Evolutionary conservation across 2,329 filamentous ascomycete species (phyloP).

Genomic region (Colletotrichum limetticola): DNA sequence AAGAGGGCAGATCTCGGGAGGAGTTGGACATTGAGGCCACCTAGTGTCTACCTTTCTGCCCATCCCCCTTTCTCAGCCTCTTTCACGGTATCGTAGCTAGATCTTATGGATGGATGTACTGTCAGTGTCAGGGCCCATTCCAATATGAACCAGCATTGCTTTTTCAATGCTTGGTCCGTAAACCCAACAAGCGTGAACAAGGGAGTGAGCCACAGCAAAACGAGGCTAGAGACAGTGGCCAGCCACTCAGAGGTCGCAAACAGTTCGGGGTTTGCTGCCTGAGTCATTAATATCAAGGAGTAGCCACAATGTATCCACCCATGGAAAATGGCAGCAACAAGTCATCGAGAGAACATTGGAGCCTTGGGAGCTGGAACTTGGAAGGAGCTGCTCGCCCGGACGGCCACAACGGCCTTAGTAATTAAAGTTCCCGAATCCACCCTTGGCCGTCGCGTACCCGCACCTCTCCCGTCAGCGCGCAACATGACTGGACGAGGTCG

Average conservation of each 20-base stretch:
- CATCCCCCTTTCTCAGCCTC: background rate
- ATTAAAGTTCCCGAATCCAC: slow-evolving; percentile 36
- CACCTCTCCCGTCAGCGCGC: background rate
- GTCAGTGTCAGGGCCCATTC: slow-evolving; percentile 24
- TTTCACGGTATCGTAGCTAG: background rate
- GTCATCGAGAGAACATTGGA: too few species aligned
- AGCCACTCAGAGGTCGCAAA: slow-evolving; percentile 26
- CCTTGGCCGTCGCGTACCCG: slow-evolving; percentile 9
- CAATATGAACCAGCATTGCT: slow-evolving; percentile 9
- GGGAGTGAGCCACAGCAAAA: slow-evolving; percentile 26
- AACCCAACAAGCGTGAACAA: slow-evolving; percentile 13
- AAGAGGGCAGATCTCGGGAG: slow-evolving; percentile 9
- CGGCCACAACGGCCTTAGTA: slow-evolving; percentile 24
- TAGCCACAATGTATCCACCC: background rate
- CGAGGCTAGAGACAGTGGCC: slow-evolving; percentile 23
- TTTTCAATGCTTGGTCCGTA: slow-evolving; percentile 13
- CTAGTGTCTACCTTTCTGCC: background rate
- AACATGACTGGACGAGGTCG: background rate
- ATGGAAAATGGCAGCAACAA: background rate
- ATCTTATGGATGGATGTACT: too few species aligned
- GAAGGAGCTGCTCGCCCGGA: background rate
- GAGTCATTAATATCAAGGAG: slow-evolving; percentile 17
- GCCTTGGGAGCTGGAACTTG: too few species aligned
- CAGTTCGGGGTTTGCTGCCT: slow-evolving; percentile 23
- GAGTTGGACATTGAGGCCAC: background rate